Conservation (phyloP, 73 alveolate genomes). For the Diophrys sp. region DNA sequence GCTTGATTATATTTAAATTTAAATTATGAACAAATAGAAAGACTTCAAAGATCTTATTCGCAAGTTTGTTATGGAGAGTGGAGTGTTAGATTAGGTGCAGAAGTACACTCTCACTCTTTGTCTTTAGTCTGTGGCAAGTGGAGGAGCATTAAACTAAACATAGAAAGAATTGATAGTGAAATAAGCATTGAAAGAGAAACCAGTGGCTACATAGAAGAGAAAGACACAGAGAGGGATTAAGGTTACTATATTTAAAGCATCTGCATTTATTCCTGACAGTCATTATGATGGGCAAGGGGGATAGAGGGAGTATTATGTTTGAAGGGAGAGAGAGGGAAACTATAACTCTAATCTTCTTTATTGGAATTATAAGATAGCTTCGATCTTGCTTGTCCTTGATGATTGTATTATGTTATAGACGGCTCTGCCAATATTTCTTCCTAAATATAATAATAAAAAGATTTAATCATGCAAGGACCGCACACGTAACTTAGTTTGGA, state of each 20-base stretch:
- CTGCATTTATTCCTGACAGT: neutral
- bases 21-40: neutral
- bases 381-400: too few relatives aligned
- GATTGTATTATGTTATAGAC: too few relatives aligned
- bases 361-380: too few relatives aligned
- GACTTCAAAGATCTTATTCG: neutral
- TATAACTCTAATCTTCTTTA: neutral
- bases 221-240: neutral
- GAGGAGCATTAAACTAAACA: neutral
- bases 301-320: neutral
- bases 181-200: neutral
- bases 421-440: neutral
- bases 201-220: neutral
- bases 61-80: neutral
- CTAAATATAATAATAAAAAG: too few relatives aligned
- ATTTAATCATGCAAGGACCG: too few relatives aligned
- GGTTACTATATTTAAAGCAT: neutral
- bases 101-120: too few relatives aligned
- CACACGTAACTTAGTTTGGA: too few relatives aligned
- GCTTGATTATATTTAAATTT: too few relatives aligned
- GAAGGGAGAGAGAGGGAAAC: too few relatives aligned
- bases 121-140: too few relatives aligned
- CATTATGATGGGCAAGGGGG: neutral
- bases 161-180: neutral
- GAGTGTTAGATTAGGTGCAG: neutral